A percentile compares a stretch with the other conserved stretches of the same genome.
Conservation (phyloP, 148 eudicot species). For the Rhododendron kiyosumense region DNA sequence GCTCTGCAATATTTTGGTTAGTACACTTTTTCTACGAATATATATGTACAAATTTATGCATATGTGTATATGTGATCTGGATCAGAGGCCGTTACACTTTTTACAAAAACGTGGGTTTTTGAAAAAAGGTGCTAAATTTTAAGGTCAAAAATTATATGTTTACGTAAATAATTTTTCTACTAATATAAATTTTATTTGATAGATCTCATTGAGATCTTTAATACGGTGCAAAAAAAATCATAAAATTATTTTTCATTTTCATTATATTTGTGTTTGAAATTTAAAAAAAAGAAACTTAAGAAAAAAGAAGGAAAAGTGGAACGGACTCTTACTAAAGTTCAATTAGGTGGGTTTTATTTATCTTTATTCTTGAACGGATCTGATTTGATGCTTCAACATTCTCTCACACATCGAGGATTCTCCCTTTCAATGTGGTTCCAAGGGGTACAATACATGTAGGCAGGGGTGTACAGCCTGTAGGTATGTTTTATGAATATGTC, state of each 20-base stretch:
- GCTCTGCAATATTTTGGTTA: not conserved
- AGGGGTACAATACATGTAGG: not conserved
- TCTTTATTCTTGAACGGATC: not conserved
- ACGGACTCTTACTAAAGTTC: not conserved
- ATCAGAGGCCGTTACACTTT: too few species aligned
- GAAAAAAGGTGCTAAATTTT: too few species aligned
- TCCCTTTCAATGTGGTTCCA: not conserved
- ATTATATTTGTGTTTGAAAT: too few species aligned
- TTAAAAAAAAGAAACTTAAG: too few species aligned
- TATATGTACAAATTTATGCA: not conserved
- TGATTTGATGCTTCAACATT: not conserved
- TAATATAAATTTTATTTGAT: too few species aligned
- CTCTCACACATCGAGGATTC: not conserved
- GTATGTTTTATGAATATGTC: not conserved
- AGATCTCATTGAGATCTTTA: too few species aligned
- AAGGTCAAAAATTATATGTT: too few species aligned
- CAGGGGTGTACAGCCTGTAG: not conserved
- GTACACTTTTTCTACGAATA: not conserved
- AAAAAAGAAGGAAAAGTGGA: too few species aligned
- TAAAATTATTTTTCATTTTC: too few species aligned
- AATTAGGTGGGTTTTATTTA: not conserved
- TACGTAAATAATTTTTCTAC: too few species aligned
- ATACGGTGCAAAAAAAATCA: too few species aligned
- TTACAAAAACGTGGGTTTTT: too few species aligned
- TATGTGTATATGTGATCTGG: not conserved